Evolutionary conservation across 495 filamentous ascomycete species (phyloP).

Genomic region (Glonium stellatum): DNA sequence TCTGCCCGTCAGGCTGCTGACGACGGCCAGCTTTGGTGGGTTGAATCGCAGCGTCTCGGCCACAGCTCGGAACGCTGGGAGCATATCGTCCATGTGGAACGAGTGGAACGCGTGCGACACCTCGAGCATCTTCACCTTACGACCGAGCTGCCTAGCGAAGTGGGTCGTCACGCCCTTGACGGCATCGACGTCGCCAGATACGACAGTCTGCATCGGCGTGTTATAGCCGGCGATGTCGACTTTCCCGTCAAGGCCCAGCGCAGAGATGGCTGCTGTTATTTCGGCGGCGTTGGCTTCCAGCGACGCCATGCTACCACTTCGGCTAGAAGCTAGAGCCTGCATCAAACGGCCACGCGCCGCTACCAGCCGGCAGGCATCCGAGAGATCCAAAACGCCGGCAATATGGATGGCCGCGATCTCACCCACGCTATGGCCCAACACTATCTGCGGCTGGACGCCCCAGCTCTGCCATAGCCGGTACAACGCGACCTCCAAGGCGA

Average conservation of each 20-base stretch:
- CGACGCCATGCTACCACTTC: conserved; percentile 15
- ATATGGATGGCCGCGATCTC: conserved; percentile 17
- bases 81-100: conserved; percentile 45
- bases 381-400: not conserved
- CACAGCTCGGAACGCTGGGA: conserved; percentile 26
- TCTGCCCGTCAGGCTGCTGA: conserved; percentile 32
- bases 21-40: conserved; percentile 21
- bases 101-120: conserved; percentile 53
- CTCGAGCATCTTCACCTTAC: conserved; percentile 36
- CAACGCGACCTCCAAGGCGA: conserved; percentile 41
- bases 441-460: not conserved
- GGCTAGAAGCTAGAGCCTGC: conserved; percentile 1
- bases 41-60: conserved; percentile 26
- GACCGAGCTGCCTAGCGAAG: conserved; percentile 26
- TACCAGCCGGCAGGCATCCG: not conserved
- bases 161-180: conserved; percentile 34
- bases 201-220: conserved; percentile 33
- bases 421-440: conserved; percentile 22
- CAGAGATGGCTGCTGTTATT: conserved; percentile 4
- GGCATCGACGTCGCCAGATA: conserved; percentile 29
- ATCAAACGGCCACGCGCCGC: conserved; percentile 7
- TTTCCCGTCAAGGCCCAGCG: conserved; percentile 20
- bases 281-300: not conserved
- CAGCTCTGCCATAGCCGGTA: conserved; percentile 28
- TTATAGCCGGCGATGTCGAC: conserved; percentile 32